Percentiles rank a stretch among this genome's conserved stretches.
phyloP scores from a whole-genome alignment of 192 early-diverging fungal genomes.

The Entomortierella chlamydospora region DNA sequence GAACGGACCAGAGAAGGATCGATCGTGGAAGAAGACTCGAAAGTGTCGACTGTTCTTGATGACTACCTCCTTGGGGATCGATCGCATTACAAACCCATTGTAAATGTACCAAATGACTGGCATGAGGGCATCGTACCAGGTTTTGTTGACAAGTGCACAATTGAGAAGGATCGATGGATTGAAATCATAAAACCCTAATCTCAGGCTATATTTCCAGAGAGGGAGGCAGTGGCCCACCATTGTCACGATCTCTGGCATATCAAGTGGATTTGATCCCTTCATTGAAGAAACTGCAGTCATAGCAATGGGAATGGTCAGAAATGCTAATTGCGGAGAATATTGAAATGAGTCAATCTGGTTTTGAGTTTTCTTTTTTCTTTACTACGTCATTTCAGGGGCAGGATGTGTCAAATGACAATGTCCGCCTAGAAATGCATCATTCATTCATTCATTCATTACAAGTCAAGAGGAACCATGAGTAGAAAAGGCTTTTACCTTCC shows the following conservation, averaged over 20 bases:
- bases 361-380: not conserved
- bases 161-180: constrained; percentile 25
- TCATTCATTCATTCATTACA: no score
- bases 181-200: constrained; percentile 41
- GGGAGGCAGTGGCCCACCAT: constrained; percentile 35
- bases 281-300: not conserved
- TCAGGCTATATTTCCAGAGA: constrained; percentile 35
- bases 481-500: no score
- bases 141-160: constrained; percentile 33
- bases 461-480: no score
- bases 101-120: constrained; percentile 50
- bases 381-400: no score
- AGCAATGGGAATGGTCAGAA: no score
- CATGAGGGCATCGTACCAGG: constrained; percentile 27
- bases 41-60: constrained; percentile 35
- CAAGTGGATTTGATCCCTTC: constrained; percentile 21
- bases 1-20: constrained; percentile 21
- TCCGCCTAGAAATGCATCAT: no score
- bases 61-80: constrained; percentile 28
- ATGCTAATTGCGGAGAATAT: not conserved
- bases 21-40: constrained; percentile 28
- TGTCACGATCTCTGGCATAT: constrained; percentile 47
- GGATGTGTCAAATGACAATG: no score
- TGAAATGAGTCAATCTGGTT: not conserved
- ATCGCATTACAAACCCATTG: constrained; percentile 29